Evolutionary conservation across 352 stramenopile species (phyloP).

Genomic region (Thalassiosira hispida): DNA sequence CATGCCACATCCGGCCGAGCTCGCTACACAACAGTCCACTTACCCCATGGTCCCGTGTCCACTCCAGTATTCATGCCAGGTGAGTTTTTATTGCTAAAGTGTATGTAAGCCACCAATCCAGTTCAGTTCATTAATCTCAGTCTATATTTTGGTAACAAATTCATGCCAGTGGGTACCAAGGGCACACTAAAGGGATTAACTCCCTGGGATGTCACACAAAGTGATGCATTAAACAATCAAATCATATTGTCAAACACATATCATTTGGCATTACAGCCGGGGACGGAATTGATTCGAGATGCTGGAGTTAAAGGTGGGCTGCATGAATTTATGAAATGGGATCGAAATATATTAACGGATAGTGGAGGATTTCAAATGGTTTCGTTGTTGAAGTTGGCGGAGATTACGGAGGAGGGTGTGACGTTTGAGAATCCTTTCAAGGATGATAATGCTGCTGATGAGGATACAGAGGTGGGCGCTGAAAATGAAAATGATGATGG

Average conservation of each 20-base stretch:
- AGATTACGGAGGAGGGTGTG: constrained; percentile 93
- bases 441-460: constrained; percentile 7
- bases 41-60: constrained; percentile 74
- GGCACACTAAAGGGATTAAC: constrained; percentile 94
- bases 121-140: constrained; percentile 80
- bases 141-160: constrained; percentile 55
- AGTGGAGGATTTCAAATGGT: constrained; percentile 99
- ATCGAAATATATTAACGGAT: constrained; percentile 94
- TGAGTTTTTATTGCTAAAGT: no score
- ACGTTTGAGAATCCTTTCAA: constrained; percentile 89
- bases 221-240: constrained; percentile 63
- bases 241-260: constrained; percentile 98
- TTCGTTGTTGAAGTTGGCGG: constrained; percentile 92
- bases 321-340: constrained; percentile 96
- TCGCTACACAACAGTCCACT: constrained; percentile 71
- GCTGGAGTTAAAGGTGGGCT: constrained; percentile 87
- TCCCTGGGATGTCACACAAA: constrained; percentile 62
- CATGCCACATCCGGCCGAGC: constrained; percentile 67
- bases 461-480: constrained; percentile 6
- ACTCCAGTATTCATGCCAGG: constrained; percentile 88
- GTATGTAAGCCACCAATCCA: no score
- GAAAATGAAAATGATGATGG: constrained; percentile 25
- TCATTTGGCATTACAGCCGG: constrained; percentile 93
- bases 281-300: constrained; percentile 86
- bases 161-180: constrained; percentile 98